A percentile compares a stretch with the other conserved stretches of the same genome.
Evolutionary conservation across 805 yeast species (phyloP).

Genomic region (Saccharomyces cerevisiae): DNA sequence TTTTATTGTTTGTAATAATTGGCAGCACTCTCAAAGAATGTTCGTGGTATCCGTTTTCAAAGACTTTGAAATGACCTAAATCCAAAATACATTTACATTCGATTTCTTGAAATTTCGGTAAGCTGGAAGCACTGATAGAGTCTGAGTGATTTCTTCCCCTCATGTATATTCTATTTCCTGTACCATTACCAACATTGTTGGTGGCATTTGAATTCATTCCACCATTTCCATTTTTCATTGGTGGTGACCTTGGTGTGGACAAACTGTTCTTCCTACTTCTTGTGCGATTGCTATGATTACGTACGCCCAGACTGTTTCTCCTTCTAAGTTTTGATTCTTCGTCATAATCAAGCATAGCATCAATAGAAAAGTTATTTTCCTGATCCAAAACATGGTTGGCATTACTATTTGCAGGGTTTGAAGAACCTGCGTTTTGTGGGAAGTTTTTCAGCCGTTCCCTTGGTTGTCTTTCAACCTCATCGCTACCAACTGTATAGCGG

Average conservation of each 20-base stretch:
- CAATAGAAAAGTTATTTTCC: not conserved
- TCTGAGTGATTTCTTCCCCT: conserved; percentile 19
- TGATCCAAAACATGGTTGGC: not conserved
- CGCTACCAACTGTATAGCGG: not conserved
- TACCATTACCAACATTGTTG: not conserved
- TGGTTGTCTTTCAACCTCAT: not conserved
- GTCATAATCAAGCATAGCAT: not conserved
- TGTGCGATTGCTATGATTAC: not conserved
- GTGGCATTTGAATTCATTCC: not conserved
- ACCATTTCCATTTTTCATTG: not conserved
- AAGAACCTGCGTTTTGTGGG: not conserved
- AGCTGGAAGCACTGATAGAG: conserved; percentile 18
- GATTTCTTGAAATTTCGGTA: conserved; percentile 6
- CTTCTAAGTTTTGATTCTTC: not conserved
- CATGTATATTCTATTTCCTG: conserved; percentile 5
- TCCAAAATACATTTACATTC: conserved; percentile 15
- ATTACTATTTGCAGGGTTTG: not conserved
- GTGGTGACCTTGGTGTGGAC: not conserved
- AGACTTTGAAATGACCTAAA: conserved; percentile 22
- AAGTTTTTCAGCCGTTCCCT: not conserved
- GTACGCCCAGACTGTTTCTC: not conserved
- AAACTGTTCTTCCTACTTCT: not conserved
- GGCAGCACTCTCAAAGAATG: conserved; percentile 23
- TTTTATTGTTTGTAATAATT: conserved; percentile 6
- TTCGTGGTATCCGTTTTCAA: conserved; percentile 25